Base-by-base conservation (phyloP, 768 basidiomycete species). In the Guyanaporus albipodus region DNA sequence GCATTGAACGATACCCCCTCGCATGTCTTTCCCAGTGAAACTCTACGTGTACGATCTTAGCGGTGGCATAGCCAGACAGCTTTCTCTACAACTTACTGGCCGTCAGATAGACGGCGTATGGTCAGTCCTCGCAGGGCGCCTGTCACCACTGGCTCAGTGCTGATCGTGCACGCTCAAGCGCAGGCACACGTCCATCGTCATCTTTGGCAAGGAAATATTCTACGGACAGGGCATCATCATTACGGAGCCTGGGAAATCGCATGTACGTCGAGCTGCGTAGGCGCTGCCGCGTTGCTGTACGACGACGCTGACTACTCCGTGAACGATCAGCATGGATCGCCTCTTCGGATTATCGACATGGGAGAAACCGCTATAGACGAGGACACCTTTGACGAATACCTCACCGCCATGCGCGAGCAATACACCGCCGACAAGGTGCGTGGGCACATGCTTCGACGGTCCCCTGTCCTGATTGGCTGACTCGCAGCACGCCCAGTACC, bases 151-250 rank as follows among this genome's bases (percentile, higher is more conserved):
- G 24, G 18, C 29, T 4, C 18, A 15, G 41, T 55, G 37, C 59
- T 38, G 18, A 53, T 55, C 39, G 31, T 38, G 34, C 33, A 36
- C 26, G 31, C 32, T 44, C 33, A 55, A 52, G 44, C 49, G 39
- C 54, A 89, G 91, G 92, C 94, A 98, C 67, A 95, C 94, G 0
- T 91, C 90, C 14, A 77, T 97, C 18, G 92, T 96, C 37, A 83
- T 85, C 4, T 96, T 81, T 64, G 82, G 82, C 2, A 82, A 83
- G 57, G 94, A 98, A 61, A 70, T 90, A 23, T 95, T 89, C 58
- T 98, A 92, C 64, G 93, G 94, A 3, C 88, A 83, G 56, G 94
- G 94, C 2, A 92, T 97, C 47, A 68, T 59, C 38, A 77, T 77
- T 19, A 81, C 85, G 0, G 54, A 58, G 1, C 93, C 94, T 0